Percentiles rank a stretch among this genome's conserved stretches.
phyloP scores from a whole-genome alignment of 768 basidiomycete species.

The Boletus barrowsii region DNA sequence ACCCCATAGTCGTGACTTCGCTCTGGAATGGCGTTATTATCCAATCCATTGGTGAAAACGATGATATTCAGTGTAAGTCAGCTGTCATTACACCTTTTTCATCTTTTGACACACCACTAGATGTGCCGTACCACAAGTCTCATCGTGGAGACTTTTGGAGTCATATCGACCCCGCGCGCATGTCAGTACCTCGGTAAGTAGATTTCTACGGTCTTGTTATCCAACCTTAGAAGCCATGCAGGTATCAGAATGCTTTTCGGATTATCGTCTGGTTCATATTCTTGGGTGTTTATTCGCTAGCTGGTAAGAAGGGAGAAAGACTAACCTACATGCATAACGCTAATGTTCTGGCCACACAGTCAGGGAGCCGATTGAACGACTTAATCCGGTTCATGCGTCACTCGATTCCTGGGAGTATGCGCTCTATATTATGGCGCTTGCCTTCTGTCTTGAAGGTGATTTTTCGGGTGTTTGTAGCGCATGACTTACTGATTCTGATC shows the following conservation, averaged over 20 bases:
- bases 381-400: constrained; percentile 50
- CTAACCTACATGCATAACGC: neutral
- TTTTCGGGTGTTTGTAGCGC: constrained; percentile 1
- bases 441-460: constrained; percentile 79
- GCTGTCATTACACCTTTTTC: neutral
- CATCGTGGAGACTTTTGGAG: constrained; percentile 58
- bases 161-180: constrained; percentile 71
- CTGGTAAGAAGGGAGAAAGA: constrained; percentile 47
- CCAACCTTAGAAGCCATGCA: constrained; percentile 18
- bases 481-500: constrained; percentile 39
- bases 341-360: constrained; percentile 40
- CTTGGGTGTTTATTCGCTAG: constrained; percentile 78
- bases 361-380: constrained; percentile 69
- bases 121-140: constrained; percentile 62
- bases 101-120: constrained; percentile 36
- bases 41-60: constrained; percentile 69
- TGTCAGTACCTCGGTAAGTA: constrained; percentile 72
- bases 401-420: constrained; percentile 79
- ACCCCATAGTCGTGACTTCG: constrained; percentile 61
- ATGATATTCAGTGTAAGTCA: constrained; percentile 73
- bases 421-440: constrained; percentile 73
- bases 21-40: constrained; percentile 84
- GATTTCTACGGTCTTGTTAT: neutral
- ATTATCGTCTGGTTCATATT: constrained; percentile 76
- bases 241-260: constrained; percentile 85